These are phyloP conservation scores for Candida buenavistaensis DNA, from an alignment of 1,139 yeast genomes.

Conservation along the genomic window DNA sequence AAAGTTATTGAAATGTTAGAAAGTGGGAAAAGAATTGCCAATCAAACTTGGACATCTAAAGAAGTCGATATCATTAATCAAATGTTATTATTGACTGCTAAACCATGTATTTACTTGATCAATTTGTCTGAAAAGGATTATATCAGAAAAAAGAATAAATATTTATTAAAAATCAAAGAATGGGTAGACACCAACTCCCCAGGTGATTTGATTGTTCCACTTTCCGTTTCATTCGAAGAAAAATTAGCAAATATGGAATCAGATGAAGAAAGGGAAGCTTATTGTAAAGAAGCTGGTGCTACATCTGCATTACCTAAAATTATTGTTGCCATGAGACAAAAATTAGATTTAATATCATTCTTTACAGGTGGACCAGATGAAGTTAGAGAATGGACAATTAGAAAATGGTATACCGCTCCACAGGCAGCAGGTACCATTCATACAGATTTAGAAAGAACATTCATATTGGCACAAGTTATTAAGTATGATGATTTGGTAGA, in stretches of 20 bases:
- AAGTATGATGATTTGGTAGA: slow-evolving; percentile 63
- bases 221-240: slow-evolving; percentile 91
- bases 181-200: slow-evolving; percentile 96
- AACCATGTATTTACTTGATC: slow-evolving; percentile 93
- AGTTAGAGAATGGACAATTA: slow-evolving; percentile 87
- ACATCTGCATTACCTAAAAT: slow-evolving; percentile 87
- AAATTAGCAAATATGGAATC: slow-evolving; percentile 84
- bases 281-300: slow-evolving; percentile 84
- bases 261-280: slow-evolving; percentile 90
- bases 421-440: slow-evolving; percentile 89
- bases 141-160: slow-evolving; percentile 97
- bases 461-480: slow-evolving; percentile 49
- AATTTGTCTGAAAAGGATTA: slow-evolving; percentile 93
- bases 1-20: slow-evolving; percentile 75
- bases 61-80: slow-evolving; percentile 88
- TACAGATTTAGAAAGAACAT: slow-evolving; percentile 56
- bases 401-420: slow-evolving; percentile 83
- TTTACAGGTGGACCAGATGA: slow-evolving; percentile 86
- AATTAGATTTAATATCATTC: slow-evolving; percentile 78
- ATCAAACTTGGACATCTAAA: slow-evolving; percentile 84
- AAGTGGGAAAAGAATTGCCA: slow-evolving; percentile 87
- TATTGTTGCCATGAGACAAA: slow-evolving; percentile 79
- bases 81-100: slow-evolving; percentile 89
- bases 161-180: slow-evolving; percentile 84
- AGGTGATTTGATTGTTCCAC: slow-evolving; percentile 92